These are phyloP conservation scores for Fragaria nilgerrensis DNA, from an alignment of 306 rosid genomes.

Conservation along the genomic window DNA sequence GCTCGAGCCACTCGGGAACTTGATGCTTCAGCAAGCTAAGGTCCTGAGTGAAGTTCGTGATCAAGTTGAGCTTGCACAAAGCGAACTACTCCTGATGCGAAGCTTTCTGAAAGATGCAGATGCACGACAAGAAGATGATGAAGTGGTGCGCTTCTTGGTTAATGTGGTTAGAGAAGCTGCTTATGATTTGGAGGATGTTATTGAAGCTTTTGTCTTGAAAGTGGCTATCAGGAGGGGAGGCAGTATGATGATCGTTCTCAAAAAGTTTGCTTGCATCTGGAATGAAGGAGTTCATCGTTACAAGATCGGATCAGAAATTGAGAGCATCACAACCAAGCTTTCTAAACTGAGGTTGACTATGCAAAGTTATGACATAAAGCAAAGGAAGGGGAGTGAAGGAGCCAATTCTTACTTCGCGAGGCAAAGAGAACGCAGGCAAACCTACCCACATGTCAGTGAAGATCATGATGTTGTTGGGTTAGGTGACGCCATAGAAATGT, in stretches of 20 bases:
- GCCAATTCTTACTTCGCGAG: neutral
- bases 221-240: neutral
- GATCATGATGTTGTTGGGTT: neutral
- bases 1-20: too few relatives aligned
- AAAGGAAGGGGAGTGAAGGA: constrained; percentile 13
- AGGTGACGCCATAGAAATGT: neutral
- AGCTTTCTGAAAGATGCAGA: too few relatives aligned
- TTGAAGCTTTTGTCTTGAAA: constrained; percentile 29
- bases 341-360: constrained; percentile 35
- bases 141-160: neutral
- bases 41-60: rapidly evolving
- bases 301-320: constrained; percentile 31
- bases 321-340: constrained; percentile 24
- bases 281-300: neutral
- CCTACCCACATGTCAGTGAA: neutral
- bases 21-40: too few relatives aligned
- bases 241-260: constrained; percentile 9
- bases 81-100: too few relatives aligned
- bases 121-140: too few relatives aligned
- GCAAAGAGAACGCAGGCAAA: neutral
- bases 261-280: constrained; percentile 18
- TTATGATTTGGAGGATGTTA: constrained; percentile 29
- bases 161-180: neutral
- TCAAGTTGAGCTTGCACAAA: too few relatives aligned
- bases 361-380: constrained; percentile 36